Evolutionary conservation across 164 flowering plant genomes (phyloP).

Genomic region (Annona squamosa): DNA sequence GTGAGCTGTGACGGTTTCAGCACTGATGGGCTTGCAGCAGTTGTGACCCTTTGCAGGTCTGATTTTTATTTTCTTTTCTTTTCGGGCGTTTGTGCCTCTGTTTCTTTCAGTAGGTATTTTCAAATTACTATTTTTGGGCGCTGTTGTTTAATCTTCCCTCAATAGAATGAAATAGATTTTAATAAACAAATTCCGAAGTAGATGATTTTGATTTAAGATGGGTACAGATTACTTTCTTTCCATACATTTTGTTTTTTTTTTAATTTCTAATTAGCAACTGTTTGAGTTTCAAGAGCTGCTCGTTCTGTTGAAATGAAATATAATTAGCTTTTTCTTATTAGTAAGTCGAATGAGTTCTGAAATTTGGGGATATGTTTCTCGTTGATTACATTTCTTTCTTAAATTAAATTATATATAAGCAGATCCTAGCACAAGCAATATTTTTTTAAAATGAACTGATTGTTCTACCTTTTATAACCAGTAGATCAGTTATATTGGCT

Average conservation of each 20-base stretch:
- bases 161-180: neutral
- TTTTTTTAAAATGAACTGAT: neutral
- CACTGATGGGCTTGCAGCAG: conserved; percentile 59
- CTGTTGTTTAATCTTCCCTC: neutral
- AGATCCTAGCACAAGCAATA: neutral
- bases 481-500: neutral
- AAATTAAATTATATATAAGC: neutral
- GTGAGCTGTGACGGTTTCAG: conserved; percentile 79
- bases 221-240: no score
- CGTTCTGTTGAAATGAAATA: neutral
- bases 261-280: no score
- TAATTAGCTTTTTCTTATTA: no score
- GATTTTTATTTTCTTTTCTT: neutral
- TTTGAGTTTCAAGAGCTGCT: neutral
- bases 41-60: conserved; percentile 71
- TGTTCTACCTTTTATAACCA: no score
- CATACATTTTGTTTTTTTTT: no score
- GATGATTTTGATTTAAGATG: neutral
- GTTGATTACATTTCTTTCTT: neutral
- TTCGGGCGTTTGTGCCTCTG: no score
- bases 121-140: no score
- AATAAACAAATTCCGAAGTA: neutral
- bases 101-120: no score
- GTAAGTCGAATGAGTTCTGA: no score
- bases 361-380: no score